Evolutionary conservation across 2,329 filamentous ascomycete species (phyloP), one percentile per base, ranked within the genome.

Genomic region (Cladosporium sp.): DNA sequence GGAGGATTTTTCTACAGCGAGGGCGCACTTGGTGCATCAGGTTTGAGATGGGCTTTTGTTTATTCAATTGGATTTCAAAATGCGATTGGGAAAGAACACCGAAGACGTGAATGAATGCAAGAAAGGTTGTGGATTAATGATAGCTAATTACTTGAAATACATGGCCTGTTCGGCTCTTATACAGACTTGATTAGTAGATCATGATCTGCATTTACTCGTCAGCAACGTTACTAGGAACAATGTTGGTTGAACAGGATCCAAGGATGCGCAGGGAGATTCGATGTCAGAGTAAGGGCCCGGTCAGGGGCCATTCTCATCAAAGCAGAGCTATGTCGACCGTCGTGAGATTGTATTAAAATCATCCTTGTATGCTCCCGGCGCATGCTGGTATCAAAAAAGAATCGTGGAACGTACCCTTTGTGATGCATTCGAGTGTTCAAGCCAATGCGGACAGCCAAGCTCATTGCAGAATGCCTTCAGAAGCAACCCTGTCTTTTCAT

Each of bases 261-360:
- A 43, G 31, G 37, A 16, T 46, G 49, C 43, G 43, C 49, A n/a
- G 28, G 8, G 43, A n/a, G 35, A 13, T 13, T 40, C 42, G 38
- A 44, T 18, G 11, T 46, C 43, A 52, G 43, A 46, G 43, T 52
- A 28, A 19, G 28, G 49, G 65, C 63, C 67, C 56, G 61, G 67
- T 70, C 67, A 69, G 57, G 59, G 62, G 62, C 66, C 60, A 63
- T 49, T 69, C 60, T 70, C 68, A 68, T 68, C 68, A 69, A 67
- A 63, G 65, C 66, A 63, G 57, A 62, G 66, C 67, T 70, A 69
- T 66, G 68, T 68, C 64, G 68, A 70, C 68, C 68, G 68, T 70
- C 68, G 68, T 70, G 68, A 70, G 62, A 67, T 63, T 59, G 59
- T 62, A 58, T 59, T 52, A 56, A 14, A 56, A 57, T 69, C 64